Base-by-base conservation (phyloP, 2,329 filamentous ascomycete species). In the Teratosphaeria viscida region DNA sequence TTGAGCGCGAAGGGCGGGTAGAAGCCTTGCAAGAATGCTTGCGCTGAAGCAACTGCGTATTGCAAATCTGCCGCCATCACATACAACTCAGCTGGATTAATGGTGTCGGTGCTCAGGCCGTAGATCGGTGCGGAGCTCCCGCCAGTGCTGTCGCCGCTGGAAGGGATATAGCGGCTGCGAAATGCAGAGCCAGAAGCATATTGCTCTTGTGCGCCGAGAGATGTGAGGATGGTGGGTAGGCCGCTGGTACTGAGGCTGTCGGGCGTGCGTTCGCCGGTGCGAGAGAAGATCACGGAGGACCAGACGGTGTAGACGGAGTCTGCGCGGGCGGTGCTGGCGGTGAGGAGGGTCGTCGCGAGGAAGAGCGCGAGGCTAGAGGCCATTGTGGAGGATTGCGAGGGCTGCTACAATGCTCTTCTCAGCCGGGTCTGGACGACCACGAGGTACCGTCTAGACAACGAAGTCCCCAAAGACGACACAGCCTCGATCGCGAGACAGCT, bases 1-100 rank as follows among this genome's bases (percentile, higher is more conserved):
- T 69, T 70, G 3, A 74, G 70, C 3, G 70, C 67, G 55, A 71
- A 69, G 1, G 60, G 81, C 37, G 83, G 83, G 67, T 85, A 85
- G 10, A 85, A 71, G 7, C 81, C 82, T 67, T 85, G 82, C 75
- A 85, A 77, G 65, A 85, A 85, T 2, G 83, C 82, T 64, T 82
- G 79, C 12, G 82, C 82, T 2, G 82, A 82, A 1, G 78, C 78
- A 37, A 78, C 68, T 2, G 77, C 74, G 58, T 76, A 77, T 60
- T 80, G 76, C 35, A 76, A 72, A 29, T 81, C 75, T 29, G 76
- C 69, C 0, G 82, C 75, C 54, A 78, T 69, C 11, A 82, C 71
- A 57, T 72, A 73, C 8, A 84, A 64, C 61, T 84, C 75, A 19
- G 77, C 70, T 8, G 76, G 70, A 60, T 79, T 68, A 16, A 82